phyloP scores from a whole-genome alignment of 257 asterid species.

The Nicotiana tomentosiformis region DNA sequence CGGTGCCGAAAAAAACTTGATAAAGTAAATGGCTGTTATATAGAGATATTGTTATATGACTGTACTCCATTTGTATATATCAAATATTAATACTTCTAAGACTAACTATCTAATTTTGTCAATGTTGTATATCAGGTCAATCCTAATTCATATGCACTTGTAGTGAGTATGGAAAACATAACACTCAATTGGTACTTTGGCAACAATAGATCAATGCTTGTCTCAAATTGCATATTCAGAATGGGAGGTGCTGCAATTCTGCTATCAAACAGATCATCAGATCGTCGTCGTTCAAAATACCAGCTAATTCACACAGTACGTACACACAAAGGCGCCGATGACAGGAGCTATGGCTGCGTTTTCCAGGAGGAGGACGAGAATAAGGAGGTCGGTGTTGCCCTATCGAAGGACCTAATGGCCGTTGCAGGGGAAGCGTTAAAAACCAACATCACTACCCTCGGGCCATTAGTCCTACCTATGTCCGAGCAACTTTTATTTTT shows the following conservation, averaged over 20 bases:
- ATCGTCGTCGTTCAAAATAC: constrained; percentile 28
- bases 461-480: constrained; percentile 40
- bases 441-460: constrained; percentile 42
- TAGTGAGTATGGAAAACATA: constrained; percentile 43
- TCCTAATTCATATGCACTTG: constrained; percentile 45
- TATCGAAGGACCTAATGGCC: constrained; percentile 32
- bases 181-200: constrained; percentile 38
- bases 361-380: constrained; percentile 41
- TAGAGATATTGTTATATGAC: too few species aligned
- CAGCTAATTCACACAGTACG: constrained; percentile 37
- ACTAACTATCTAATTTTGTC: neutral
- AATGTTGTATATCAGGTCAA: constrained; percentile 29
- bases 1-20: too few species aligned
- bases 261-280: constrained; percentile 32
- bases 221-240: constrained; percentile 49
- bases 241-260: constrained; percentile 49
- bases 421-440: constrained; percentile 41
- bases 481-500: constrained; percentile 41
- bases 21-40: too few species aligned
- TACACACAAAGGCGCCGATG: constrained; percentile 41
- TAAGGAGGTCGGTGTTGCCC: constrained; percentile 29
- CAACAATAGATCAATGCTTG: constrained; percentile 41
- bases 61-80: too few species aligned
- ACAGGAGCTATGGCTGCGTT: constrained; percentile 36
- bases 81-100: too few species aligned